A percentile compares a stretch with the other conserved stretches of the same genome.
These are phyloP conservation scores for Terfezia boudieri DNA, from an alignment of 495 filamentous ascomycete genomes.

Conservation along the genomic window DNA sequence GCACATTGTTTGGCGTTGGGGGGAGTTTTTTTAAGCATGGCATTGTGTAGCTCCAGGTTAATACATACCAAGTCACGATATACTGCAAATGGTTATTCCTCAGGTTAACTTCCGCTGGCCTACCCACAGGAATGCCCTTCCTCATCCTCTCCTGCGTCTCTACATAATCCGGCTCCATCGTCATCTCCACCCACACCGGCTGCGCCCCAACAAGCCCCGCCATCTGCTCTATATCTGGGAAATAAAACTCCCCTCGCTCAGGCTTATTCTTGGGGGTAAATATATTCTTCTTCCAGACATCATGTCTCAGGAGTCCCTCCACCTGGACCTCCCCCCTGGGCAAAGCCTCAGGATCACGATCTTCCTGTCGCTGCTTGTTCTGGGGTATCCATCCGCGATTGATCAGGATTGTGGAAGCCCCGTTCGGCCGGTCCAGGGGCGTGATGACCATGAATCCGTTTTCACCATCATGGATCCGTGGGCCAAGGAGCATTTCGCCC, in stretches of 20 bases:
- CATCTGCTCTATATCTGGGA: conserved; percentile 87
- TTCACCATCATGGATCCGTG: conserved; percentile 67
- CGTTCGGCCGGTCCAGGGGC: conserved; percentile 48
- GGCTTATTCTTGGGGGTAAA: conserved; percentile 84
- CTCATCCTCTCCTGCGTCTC: conserved; percentile 43
- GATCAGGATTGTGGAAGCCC: conserved; percentile 47
- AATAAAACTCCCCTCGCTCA: conserved; percentile 68
- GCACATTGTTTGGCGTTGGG: conserved; percentile 1
- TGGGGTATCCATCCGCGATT: conserved; percentile 78
- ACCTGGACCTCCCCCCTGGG: conserved; percentile 46
- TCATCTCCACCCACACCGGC: conserved; percentile 88
- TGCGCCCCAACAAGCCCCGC: conserved; percentile 63
- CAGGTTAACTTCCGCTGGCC: conserved; percentile 74
- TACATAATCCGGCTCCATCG: conserved; percentile 66
- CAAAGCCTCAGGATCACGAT: conserved; percentile 33
- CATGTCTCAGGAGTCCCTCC: conserved; percentile 65
- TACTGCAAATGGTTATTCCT: conserved; percentile 95
- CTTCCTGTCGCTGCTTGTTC: conserved; percentile 38
- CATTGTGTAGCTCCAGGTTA: conserved; percentile 1
- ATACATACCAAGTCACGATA: conserved; percentile 82
- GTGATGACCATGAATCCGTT: conserved; percentile 82
- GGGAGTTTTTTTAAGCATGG: background rate
- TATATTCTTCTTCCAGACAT: conserved; percentile 78
- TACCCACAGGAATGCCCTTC: conserved; percentile 81
- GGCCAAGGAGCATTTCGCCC: conserved; percentile 86